These are phyloP conservation scores for Westerdykella sp. DNA, from an alignment of 2,329 filamentous ascomycete genomes.

Conservation along the genomic window DNA sequence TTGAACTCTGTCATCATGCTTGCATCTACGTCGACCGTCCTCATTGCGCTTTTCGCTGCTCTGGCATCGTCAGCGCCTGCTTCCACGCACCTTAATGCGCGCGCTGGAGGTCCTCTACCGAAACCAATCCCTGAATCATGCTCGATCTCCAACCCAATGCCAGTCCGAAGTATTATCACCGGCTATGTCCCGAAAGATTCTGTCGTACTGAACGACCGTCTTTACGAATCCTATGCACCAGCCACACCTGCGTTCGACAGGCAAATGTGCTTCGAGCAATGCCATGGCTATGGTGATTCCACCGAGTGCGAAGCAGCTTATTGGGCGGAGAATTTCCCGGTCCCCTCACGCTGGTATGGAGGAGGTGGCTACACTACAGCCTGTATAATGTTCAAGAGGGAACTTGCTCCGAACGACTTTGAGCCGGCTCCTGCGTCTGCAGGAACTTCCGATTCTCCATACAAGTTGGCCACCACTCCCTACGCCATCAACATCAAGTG, in stretches of 20 bases:
- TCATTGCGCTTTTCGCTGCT: slow-evolving; percentile 5
- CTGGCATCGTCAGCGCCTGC: slow-evolving; percentile 8
- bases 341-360: slow-evolving; percentile 32
- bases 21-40: slow-evolving; percentile 2
- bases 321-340: slow-evolving; percentile 34
- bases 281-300: slow-evolving; percentile 36
- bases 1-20: slow-evolving; percentile 2
- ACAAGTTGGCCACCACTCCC: slow-evolving; percentile 26
- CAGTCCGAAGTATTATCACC: slow-evolving; percentile 10
- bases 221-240: slow-evolving; percentile 25
- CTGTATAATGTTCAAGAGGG: slow-evolving; percentile 33
- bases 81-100: slow-evolving; percentile 5
- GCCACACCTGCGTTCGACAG: slow-evolving; percentile 21
- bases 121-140: slow-evolving; percentile 33
- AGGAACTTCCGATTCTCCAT: too few species aligned
- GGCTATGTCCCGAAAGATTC: slow-evolving; percentile 20
- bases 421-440: slow-evolving; percentile 13
- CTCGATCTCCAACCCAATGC: slow-evolving; percentile 28
- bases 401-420: slow-evolving; percentile 25
- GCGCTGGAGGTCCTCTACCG: slow-evolving; percentile 33
- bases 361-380: slow-evolving; percentile 28
- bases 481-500: slow-evolving; percentile 33
- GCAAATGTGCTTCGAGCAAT: slow-evolving; percentile 36
- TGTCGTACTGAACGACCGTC: slow-evolving; percentile 11
- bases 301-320: slow-evolving; percentile 32